These are phyloP conservation scores for Inga leiocalycina DNA, from an alignment of 306 rosid species.

Conservation along the genomic window DNA sequence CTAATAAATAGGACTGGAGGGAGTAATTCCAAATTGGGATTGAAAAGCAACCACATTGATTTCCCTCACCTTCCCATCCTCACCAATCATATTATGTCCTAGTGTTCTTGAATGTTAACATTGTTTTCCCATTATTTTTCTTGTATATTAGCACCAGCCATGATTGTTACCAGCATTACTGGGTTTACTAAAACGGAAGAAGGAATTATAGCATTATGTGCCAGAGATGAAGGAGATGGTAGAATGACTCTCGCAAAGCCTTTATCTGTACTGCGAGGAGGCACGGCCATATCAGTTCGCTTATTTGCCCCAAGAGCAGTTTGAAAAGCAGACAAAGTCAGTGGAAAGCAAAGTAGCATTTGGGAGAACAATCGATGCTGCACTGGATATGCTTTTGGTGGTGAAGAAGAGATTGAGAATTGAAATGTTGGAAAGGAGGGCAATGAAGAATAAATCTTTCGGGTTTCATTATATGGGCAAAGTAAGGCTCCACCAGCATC, in stretches of 20 bases:
- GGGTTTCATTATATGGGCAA: too few relatives aligned
- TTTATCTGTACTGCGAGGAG: conserved; percentile 55
- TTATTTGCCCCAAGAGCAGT: conserved; percentile 33
- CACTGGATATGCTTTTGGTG: too few relatives aligned
- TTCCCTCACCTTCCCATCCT: background rate
- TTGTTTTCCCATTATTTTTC: background rate
- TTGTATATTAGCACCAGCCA: background rate
- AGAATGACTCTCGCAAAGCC: conserved; percentile 18
- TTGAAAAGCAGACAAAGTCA: conserved; percentile 48
- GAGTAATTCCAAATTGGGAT: background rate
- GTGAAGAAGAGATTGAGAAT: too few relatives aligned
- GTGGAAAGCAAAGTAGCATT: conserved; percentile 67
- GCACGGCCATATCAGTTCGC: conserved; percentile 84
- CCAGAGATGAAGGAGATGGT: conserved; percentile 24
- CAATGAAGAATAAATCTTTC: conserved; percentile 18
- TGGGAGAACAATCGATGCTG: conserved; percentile 50
- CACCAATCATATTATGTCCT: background rate
- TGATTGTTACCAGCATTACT: background rate
- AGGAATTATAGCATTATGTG: conserved; percentile 17
- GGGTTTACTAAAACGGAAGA: background rate
- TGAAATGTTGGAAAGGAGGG: conserved; percentile 86
- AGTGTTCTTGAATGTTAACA: background rate
- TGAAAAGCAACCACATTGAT: background rate
- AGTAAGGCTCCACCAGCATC: too few relatives aligned
- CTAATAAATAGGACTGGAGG: too few relatives aligned